These are phyloP conservation scores for Blepharisma japonicum DNA, from an alignment of 73 alveolate species.

Conservation along the genomic window DNA sequence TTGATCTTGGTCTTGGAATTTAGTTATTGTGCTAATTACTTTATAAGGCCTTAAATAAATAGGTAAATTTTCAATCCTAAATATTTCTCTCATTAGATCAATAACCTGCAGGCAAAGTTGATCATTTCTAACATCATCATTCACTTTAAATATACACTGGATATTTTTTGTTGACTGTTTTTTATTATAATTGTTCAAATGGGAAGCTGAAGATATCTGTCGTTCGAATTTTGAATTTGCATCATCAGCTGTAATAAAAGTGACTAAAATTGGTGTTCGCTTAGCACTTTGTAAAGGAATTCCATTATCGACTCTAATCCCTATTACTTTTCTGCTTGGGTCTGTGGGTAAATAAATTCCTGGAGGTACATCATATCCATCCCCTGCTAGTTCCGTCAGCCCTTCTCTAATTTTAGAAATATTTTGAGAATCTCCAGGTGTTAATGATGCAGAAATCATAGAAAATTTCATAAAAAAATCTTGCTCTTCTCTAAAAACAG, in stretches of 20 bases:
- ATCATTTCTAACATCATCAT: slow-evolving; percentile 32
- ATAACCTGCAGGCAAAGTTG: slow-evolving; percentile 14
- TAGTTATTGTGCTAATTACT: slow-evolving; percentile 25
- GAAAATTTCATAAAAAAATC: slow-evolving; percentile 7
- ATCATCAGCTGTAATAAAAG: not conserved
- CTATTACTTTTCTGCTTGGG: not conserved
- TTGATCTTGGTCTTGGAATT: not conserved
- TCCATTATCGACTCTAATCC: slow-evolving; percentile 20
- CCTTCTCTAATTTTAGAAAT: not conserved
- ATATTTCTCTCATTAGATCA: slow-evolving; percentile 16
- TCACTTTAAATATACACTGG: slow-evolving; percentile 27
- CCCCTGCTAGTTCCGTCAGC: not conserved
- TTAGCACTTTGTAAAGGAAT: slow-evolving; percentile 30
- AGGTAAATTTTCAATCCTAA: not conserved
- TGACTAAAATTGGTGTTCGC: slow-evolving; percentile 24
- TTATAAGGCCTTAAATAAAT: slow-evolving; percentile 26
- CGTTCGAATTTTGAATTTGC: too few species aligned
- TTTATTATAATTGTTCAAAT: not conserved
- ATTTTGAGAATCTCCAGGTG: slow-evolving; percentile 5
- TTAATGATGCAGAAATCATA: not conserved
- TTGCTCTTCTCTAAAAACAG: not conserved
- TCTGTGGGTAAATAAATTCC: slow-evolving; percentile 9
- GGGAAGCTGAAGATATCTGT: too few species aligned
- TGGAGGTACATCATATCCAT: not conserved
- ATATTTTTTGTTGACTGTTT: not conserved